Percentiles rank a stretch among this genome's conserved stretches.
These are phyloP conservation scores for Plantago elongata DNA, from an alignment of 257 asterid genomes.

Conservation along the genomic window DNA sequence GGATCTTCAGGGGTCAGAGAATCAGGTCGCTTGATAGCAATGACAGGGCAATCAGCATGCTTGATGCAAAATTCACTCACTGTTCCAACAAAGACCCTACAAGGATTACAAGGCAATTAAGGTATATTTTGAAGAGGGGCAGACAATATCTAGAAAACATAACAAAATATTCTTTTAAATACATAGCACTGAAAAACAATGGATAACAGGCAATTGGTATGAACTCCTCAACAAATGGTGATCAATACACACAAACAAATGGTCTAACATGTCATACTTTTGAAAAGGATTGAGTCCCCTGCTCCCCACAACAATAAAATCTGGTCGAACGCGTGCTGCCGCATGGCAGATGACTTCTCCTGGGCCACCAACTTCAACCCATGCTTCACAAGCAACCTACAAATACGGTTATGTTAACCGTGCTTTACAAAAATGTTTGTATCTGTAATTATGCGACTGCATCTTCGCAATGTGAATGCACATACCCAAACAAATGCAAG, in stretches of 20 bases:
- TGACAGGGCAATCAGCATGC: slow-evolving; percentile 62
- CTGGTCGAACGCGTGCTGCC: slow-evolving; percentile 61
- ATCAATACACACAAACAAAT: background rate
- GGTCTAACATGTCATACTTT: slow-evolving; percentile 33
- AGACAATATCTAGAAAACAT: no score
- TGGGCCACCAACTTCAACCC: slow-evolving; percentile 77
- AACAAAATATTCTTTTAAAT: no score
- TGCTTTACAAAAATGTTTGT: background rate
- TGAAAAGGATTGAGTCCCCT: slow-evolving; percentile 93
- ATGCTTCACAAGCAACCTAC: slow-evolving; percentile 83
- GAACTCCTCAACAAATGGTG: background rate
- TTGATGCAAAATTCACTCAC: slow-evolving; percentile 83
- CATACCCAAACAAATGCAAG: no score
- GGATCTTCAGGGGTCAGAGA: slow-evolving; percentile 61
- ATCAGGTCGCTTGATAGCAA: slow-evolving; percentile 40
- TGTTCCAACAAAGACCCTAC: slow-evolving; percentile 87
- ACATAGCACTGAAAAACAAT: no score
- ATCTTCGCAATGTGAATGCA: no score
- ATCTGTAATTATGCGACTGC: no score
- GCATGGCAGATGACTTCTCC: slow-evolving; percentile 75
- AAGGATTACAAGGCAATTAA: no score
- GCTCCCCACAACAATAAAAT: slow-evolving; percentile 80
- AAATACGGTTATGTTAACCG: slow-evolving; percentile 7
- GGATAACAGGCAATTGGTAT: no score
- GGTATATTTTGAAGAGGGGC: no score